Evolutionary conservation across 106 monocot species (phyloP).

Genomic region (Gastrodia elata): DNA sequence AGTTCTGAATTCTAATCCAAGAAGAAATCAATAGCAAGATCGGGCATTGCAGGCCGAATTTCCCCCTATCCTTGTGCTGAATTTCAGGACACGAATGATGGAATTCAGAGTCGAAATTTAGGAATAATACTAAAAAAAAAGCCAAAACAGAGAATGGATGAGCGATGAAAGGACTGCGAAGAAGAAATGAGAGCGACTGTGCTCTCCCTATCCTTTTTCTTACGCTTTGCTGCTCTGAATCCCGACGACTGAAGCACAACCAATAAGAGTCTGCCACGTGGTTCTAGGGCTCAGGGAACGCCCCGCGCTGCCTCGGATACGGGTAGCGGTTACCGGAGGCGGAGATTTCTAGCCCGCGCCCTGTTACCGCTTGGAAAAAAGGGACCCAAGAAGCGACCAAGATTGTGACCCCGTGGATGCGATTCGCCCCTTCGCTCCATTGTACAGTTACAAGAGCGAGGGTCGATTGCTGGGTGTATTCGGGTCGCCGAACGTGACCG

Average conservation of each 20-base stretch:
- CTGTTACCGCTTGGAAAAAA: neutral
- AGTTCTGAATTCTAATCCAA: neutral
- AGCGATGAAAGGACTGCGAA: neutral
- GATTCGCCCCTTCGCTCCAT: neutral
- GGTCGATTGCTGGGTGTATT: neutral
- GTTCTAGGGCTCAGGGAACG: neutral
- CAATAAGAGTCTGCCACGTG: slow-evolving; percentile 22
- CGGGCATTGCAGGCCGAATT: slow-evolving; percentile 15
- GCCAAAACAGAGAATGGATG: neutral
- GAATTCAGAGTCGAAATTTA: slow-evolving; percentile 10
- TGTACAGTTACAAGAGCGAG: no score
- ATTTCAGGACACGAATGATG: neutral
- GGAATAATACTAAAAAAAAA: no score
- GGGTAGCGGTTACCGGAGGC: slow-evolving; percentile 23
- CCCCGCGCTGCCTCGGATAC: slow-evolving; percentile 13
- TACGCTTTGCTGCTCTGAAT: slow-evolving; percentile 32
- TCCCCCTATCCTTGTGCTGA: neutral
- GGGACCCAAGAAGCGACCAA: neutral
- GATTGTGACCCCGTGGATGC: neutral
- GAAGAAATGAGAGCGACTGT: slow-evolving; percentile 19
- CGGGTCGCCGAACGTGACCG: neutral
- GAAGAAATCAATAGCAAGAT: slow-evolving; percentile 1
- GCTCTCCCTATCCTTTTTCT: slow-evolving; percentile 11
- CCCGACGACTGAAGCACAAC: slow-evolving; percentile 30
- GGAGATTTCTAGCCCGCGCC: slow-evolving; percentile 7